Evolutionary conservation across 371 early-diverging fungal species (phyloP).

Genomic region (Mucor indicus): DNA sequence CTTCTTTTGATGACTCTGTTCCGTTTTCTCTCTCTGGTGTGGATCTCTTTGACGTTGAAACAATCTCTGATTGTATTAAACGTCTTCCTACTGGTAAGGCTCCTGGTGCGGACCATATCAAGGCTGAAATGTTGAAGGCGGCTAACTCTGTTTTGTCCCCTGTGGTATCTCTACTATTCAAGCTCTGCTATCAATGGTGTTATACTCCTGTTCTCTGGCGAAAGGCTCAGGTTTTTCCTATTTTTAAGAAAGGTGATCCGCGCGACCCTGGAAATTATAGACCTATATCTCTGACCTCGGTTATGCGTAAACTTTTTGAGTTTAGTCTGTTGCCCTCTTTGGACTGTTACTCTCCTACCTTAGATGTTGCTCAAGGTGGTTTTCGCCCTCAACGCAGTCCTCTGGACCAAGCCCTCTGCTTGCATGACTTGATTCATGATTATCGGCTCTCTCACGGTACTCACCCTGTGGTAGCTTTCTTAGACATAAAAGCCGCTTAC

Average conservation of each 20-base stretch:
- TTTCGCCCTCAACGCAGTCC: conserved; percentile 24
- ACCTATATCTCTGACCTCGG: conserved; percentile 21
- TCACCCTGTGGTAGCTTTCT: conserved; percentile 16
- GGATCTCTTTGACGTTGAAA: background rate
- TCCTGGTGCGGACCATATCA: conserved; percentile 23
- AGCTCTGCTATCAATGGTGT: conserved; percentile 24
- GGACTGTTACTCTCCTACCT: background rate
- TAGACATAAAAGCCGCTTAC: conserved; percentile 34
- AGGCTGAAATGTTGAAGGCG: conserved; percentile 24
- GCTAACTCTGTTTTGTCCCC: conserved; percentile 1
- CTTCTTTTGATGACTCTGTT: background rate
- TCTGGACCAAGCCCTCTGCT: conserved; percentile 25
- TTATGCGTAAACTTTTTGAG: conserved; percentile 21
- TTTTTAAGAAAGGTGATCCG: conserved; percentile 20
- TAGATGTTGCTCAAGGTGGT: conserved; percentile 32
- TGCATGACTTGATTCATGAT: background rate
- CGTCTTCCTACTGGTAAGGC: conserved; percentile 9
- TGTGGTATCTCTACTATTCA: conserved; percentile 2
- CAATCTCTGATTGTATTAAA: background rate
- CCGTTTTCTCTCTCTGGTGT: background rate
- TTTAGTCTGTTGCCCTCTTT: conserved; percentile 1
- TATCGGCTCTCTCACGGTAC: background rate
- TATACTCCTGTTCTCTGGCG: conserved; percentile 20
- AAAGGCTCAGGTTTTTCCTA: conserved; percentile 19
- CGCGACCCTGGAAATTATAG: conserved; percentile 14